Evolutionary conservation across 2,329 filamentous ascomycete species (phyloP).

Genomic region (Diaporthe caulivora): DNA sequence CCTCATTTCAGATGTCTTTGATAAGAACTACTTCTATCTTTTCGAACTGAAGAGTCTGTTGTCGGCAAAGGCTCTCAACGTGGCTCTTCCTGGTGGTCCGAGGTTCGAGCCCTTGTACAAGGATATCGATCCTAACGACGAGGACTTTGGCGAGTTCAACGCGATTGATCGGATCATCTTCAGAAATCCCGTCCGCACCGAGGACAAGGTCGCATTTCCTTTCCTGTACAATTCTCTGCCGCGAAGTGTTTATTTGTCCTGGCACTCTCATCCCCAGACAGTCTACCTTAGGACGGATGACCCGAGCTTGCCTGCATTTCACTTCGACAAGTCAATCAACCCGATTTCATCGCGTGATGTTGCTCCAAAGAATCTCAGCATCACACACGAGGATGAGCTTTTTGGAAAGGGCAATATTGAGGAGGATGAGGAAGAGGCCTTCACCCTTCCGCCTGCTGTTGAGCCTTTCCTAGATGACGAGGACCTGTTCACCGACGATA

Average conservation of each 20-base stretch:
- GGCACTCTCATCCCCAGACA: conserved; percentile 93
- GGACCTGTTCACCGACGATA: conserved; percentile 89
- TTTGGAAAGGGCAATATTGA: conserved; percentile 85
- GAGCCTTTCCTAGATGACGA: conserved; percentile 93
- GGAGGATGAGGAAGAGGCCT: conserved; percentile 82
- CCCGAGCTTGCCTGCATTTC: conserved; percentile 91
- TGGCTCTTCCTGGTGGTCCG: conserved; percentile 96
- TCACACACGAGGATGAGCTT: conserved; percentile 93
- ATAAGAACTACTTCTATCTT: conserved; percentile 98
- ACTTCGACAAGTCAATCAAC: conserved; percentile 98
- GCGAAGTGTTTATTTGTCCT: conserved; percentile 90
- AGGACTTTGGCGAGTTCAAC: conserved; percentile 99
- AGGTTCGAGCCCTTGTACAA: conserved; percentile 98
- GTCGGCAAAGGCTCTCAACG: conserved; percentile 96
- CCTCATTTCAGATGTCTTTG: conserved; percentile 89
- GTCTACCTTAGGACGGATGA: conserved; percentile 93
- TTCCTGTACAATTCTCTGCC: conserved; percentile 97
- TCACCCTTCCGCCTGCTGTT: conserved; percentile 82
- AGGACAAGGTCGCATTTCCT: conserved; percentile 94
- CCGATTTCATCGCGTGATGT: conserved; percentile 96
- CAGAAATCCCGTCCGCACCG: conserved; percentile 91
- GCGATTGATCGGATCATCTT: conserved; percentile 99
- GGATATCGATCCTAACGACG: conserved; percentile 97
- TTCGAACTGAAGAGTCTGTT: conserved; percentile 96
- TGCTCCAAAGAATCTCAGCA: conserved; percentile 90